Conservation (phyloP, 176 grass and related monocot species). For the Phragmites australis region DNA sequence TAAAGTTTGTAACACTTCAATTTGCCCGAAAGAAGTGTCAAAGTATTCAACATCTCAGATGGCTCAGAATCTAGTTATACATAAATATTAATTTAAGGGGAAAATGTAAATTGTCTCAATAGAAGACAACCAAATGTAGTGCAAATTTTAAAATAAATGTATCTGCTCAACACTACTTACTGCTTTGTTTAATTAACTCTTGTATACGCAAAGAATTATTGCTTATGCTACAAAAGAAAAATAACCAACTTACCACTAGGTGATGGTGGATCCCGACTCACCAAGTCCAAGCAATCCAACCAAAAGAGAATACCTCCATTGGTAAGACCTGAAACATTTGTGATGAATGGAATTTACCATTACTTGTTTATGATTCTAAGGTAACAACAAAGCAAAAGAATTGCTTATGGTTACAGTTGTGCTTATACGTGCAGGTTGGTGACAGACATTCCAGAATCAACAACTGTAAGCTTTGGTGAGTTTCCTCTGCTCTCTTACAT, state of each 20-base stretch:
- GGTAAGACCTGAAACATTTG: conserved; percentile 62
- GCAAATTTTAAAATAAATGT: conserved; percentile 7
- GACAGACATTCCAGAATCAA: conserved; percentile 90
- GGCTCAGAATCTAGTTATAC: conserved; percentile 16
- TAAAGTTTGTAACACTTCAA: background rate
- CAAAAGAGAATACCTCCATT: conserved; percentile 96
- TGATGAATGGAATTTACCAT: conserved; percentile 28
- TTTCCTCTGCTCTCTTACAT: conserved; percentile 25
- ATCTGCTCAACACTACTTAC: conserved; percentile 6
- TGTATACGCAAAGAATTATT: background rate
- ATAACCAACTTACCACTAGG: conserved; percentile 56
- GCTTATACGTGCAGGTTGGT: conserved; percentile 70
- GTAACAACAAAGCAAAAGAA: conserved; percentile 16
- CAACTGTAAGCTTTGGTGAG: conserved; percentile 69
- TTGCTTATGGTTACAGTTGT: conserved; percentile 34
- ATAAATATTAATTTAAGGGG: background rate
- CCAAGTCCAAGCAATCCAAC: conserved; percentile 96
- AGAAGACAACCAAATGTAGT: background rate
- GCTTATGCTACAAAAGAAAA: conserved; percentile 49
- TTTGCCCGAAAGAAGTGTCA: conserved; percentile 20
- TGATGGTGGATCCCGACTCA: conserved; percentile 92
- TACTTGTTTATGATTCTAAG: background rate
- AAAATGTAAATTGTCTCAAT: conserved; percentile 6
- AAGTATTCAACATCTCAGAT: conserved; percentile 18
- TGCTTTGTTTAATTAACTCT: conserved; percentile 19